Percentiles rank a stretch among this genome's conserved stretches.
Evolutionary conservation across 140 eudicot genomes (phyloP).

Genomic region (Bidens hawaiensis): DNA sequence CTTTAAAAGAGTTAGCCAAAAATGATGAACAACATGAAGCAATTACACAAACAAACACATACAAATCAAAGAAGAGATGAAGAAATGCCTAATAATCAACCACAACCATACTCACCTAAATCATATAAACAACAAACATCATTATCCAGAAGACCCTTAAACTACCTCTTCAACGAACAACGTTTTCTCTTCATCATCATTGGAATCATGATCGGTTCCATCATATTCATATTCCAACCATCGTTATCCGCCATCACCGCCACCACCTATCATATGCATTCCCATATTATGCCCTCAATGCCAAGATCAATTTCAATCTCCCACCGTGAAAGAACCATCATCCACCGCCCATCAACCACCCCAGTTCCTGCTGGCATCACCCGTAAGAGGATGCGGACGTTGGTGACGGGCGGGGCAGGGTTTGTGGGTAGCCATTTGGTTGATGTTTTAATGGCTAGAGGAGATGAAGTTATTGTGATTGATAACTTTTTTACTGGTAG

Average conservation of each 20-base stretch:
- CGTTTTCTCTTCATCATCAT: constrained; percentile 60
- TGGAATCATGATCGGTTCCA: constrained; percentile 69
- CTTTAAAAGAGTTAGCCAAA: neutral
- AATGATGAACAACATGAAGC: constrained; percentile 48
- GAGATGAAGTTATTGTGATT: constrained; percentile 81
- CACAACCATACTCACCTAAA: constrained; percentile 50
- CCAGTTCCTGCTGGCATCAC: constrained; percentile 54
- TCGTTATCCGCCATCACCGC: constrained; percentile 30
- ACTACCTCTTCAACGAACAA: constrained; percentile 62
- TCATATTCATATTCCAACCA: constrained; percentile 64
- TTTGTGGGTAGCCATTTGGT: constrained; percentile 94
- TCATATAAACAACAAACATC: constrained; percentile 22
- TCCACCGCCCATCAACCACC: constrained; percentile 7
- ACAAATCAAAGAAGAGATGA: constrained; percentile 43
- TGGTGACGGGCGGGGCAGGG: constrained; percentile 84
- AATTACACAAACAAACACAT: constrained; percentile 63
- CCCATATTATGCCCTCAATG: constrained; percentile 12
- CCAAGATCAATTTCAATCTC: constrained; percentile 25
- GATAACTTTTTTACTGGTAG: constrained; percentile 86
- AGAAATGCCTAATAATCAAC: constrained; percentile 40
- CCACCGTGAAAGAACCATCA: constrained; percentile 21
- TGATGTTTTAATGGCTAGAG: constrained; percentile 70
- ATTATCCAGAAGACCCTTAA: constrained; percentile 43
- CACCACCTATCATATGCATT: constrained; percentile 8
- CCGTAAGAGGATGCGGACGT: constrained; percentile 49